Conservation (phyloP, 2,329 filamentous ascomycete species). For the Neurospora sp. region DNA sequence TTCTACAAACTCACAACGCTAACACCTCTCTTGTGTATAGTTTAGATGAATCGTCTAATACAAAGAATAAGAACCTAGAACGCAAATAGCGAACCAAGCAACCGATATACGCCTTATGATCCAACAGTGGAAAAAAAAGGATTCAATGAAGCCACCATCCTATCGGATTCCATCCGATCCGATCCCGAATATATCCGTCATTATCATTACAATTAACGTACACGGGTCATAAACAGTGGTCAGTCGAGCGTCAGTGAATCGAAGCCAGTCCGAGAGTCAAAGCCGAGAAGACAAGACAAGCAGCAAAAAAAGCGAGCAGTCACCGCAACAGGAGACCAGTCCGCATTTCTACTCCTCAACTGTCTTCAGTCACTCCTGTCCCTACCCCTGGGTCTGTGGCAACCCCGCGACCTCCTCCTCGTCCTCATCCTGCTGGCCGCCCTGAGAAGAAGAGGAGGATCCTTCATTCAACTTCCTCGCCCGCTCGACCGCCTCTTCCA, state of each 20-base stretch:
- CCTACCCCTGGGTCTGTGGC: not conserved
- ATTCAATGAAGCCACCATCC: not conserved
- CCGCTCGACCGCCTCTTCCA: conserved; percentile 5
- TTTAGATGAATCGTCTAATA: not conserved
- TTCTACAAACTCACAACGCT: not conserved
- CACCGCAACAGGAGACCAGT: not conserved
- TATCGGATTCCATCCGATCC: not conserved
- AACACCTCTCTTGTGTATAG: not conserved
- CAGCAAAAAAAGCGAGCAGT: not conserved
- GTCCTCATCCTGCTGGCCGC: not conserved
- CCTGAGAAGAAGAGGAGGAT: not conserved
- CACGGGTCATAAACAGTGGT: not conserved
- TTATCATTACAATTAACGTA: not conserved
- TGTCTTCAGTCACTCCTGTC: not conserved
- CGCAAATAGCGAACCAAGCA: not conserved
- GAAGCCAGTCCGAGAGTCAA: not conserved
- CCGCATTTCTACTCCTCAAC: not conserved
- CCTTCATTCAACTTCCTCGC: conserved; percentile 2
- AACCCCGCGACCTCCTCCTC: not conserved
- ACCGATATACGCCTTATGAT: not conserved
- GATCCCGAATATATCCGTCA: not conserved
- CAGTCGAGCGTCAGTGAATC: not conserved
- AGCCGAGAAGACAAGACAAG: not conserved
- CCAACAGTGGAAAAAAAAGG: too few relatives aligned
- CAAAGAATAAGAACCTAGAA: not conserved